Percentiles rank a stretch among this genome's conserved stretches.
phyloP scores from a whole-genome alignment of 371 early-diverging fungal genomes.

The Mucor circinelloides region DNA sequence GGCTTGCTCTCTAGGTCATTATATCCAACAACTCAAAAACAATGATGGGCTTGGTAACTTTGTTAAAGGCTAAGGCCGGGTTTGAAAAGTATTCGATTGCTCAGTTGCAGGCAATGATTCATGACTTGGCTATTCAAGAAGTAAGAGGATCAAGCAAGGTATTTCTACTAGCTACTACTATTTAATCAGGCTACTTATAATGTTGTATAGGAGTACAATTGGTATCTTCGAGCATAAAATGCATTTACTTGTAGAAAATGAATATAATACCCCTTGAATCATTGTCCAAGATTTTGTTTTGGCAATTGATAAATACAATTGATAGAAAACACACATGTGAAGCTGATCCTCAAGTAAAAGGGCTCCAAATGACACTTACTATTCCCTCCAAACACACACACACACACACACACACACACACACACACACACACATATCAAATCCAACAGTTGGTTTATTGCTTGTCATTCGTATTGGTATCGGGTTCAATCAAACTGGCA shows the following conservation, averaged over 20 bases:
- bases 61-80: slow-evolving; percentile 9
- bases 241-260: too few relatives aligned
- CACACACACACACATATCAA: too few relatives aligned
- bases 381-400: too few relatives aligned
- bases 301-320: too few relatives aligned
- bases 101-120: slow-evolving; percentile 49
- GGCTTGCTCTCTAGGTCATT: slow-evolving; percentile 32
- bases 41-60: slow-evolving; percentile 13
- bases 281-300: too few relatives aligned
- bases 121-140: slow-evolving; percentile 45
- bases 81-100: slow-evolving; percentile 32
- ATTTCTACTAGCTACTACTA: background rate
- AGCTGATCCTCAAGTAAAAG: too few relatives aligned
- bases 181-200: background rate
- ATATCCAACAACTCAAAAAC: slow-evolving; percentile 33
- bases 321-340: too few relatives aligned
- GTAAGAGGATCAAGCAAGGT: slow-evolving; percentile 43
- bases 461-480: background rate
- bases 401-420: too few relatives aligned
- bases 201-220: slow-evolving; percentile 9
- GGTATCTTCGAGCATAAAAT: slow-evolving; percentile 5
- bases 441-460: background rate
- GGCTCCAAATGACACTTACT: too few relatives aligned
- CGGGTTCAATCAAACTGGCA: background rate
- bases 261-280: too few relatives aligned